Evolutionary conservation across 345 rosid genomes (phyloP), one percentile per base, ranked within the genome.

Genomic region (Hevea brasiliensis): DNA sequence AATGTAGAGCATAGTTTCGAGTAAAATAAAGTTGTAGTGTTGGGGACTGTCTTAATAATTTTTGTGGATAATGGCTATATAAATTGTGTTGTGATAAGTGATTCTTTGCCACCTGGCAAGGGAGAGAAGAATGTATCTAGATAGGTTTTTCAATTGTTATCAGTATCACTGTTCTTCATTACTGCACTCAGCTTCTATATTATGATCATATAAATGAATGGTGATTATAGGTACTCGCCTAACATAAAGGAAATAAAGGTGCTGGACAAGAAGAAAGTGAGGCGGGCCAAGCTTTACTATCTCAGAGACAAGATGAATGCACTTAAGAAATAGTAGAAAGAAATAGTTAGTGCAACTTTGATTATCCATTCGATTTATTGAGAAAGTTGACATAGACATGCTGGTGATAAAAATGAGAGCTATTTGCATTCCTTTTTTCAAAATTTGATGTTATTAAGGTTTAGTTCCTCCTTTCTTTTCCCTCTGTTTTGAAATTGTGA

Each of bases 271-370:
- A 93, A 89, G 85, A 93, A 80, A 77, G 97, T 90, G 80, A 87
- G 94, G 79, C 90, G 99, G 86, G 99, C 98, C 35, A 91, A 93
- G 87, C 96, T 93, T 63, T 96, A 96, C 78, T 86, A 93, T 85
- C 91, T 93, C 13, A 85, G 97, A 78, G 94, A 96, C 78, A 91
- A 81, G 91, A 88, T 93, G 97, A 91, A 93, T 79, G 86, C 98
- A 72, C 96, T 90, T n/a, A 92, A 88, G 83, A 85, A 82, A 71
- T 70, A 83, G 17, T 81, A 83, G 76, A 45, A 53, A 67, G 71
- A 47, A 32, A 65, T 73, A 56, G 57, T 65, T 50, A 48, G 72
- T 55, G 62, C 66, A 59, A 42, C 53, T 61, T 59, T 1, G 5
- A 21, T 14, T 3, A 14, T 67, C 44, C n/a, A n/a, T n/a, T n/a